Evolutionary conservation across 768 basidiomycete species (phyloP).

Genomic region (Mycena leptocephala): DNA sequence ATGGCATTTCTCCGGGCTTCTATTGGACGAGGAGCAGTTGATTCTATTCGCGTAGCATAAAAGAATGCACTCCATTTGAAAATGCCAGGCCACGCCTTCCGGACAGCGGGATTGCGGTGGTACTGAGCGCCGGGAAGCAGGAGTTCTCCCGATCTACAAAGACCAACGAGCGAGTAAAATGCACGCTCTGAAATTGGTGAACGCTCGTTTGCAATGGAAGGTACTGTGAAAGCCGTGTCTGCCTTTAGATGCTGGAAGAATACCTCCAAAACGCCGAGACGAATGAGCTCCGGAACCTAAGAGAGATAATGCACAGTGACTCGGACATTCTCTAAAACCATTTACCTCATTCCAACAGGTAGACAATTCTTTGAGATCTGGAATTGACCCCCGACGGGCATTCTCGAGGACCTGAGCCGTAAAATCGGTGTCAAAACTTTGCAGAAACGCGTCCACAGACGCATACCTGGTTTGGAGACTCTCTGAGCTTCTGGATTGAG

Average conservation of each 20-base stretch:
- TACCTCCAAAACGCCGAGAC: constrained; percentile 44
- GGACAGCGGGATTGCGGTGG: constrained; percentile 40
- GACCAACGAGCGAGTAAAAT: constrained; percentile 50
- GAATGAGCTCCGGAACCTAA: constrained; percentile 30
- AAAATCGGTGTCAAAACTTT: neutral
- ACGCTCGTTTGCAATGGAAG: constrained; percentile 24
- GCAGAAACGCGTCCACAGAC: too few relatives aligned
- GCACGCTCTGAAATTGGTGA: constrained; percentile 45
- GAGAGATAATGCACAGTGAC: neutral
- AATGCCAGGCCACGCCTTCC: constrained; percentile 52
- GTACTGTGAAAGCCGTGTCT: constrained; percentile 35
- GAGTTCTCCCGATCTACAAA: constrained; percentile 46
- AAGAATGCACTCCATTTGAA: constrained; percentile 57
- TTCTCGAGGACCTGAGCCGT: constrained; percentile 5
- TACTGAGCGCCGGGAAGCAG: constrained; percentile 38
- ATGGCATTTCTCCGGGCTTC: constrained; percentile 39
- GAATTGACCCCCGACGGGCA: constrained; percentile 6
- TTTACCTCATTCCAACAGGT: constrained; percentile 46
- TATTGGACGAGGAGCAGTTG: constrained; percentile 30
- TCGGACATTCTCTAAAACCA: neutral
- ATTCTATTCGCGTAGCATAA: constrained; percentile 42
- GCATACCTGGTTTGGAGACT: constrained; percentile 4
- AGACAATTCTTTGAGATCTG: constrained; percentile 37
- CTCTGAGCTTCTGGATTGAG: neutral
- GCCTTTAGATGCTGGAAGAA: constrained; percentile 49